Percentiles rank a stretch among this genome's conserved stretches.
Conservation (phyloP, 148 eudicot genomes). For the Rhododendron ovatum region DNA sequence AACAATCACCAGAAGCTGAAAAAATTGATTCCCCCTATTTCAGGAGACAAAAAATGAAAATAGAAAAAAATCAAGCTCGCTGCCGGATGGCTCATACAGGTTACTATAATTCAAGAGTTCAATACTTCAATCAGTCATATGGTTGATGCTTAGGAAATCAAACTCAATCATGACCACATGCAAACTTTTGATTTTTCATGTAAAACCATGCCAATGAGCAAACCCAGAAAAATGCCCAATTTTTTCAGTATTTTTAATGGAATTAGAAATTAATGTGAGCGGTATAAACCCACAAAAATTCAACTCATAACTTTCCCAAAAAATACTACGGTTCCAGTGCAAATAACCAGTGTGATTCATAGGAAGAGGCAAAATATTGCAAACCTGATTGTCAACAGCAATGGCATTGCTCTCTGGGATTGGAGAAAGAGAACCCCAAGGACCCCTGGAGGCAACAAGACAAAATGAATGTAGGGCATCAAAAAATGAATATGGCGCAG, state of each 20-base stretch:
- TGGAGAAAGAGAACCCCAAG: slow-evolving; percentile 93
- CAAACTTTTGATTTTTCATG: not conserved
- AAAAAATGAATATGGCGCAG: not conserved
- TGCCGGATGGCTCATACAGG: not conserved
- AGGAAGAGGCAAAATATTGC: slow-evolving; percentile 9
- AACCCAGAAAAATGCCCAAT: not conserved
- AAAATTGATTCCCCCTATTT: slow-evolving; percentile 66
- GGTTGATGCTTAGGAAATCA: not conserved
- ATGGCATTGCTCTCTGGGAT: slow-evolving; percentile 93
- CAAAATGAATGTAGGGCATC: not conserved
- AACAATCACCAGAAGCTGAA: slow-evolving; percentile 90
- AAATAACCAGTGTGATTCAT: not conserved
- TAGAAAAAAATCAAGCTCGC: not conserved
- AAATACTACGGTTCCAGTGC: not conserved
- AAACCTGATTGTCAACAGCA: slow-evolving; percentile 79
- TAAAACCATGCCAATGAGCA: not conserved
- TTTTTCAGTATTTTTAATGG: not conserved
- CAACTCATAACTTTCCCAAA: not conserved
- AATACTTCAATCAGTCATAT: slow-evolving; percentile 5
- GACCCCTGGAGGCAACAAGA: slow-evolving; percentile 55
- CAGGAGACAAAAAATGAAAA: not conserved
- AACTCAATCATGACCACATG: not conserved
- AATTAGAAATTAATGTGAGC: not conserved
- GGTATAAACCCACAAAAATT: not conserved
- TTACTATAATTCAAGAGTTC: not conserved